Evolutionary conservation across 1,284 basidiomycete species (phyloP), one percentile per base, ranked within the genome.

Genomic region (Rhodotorula sp.): DNA sequence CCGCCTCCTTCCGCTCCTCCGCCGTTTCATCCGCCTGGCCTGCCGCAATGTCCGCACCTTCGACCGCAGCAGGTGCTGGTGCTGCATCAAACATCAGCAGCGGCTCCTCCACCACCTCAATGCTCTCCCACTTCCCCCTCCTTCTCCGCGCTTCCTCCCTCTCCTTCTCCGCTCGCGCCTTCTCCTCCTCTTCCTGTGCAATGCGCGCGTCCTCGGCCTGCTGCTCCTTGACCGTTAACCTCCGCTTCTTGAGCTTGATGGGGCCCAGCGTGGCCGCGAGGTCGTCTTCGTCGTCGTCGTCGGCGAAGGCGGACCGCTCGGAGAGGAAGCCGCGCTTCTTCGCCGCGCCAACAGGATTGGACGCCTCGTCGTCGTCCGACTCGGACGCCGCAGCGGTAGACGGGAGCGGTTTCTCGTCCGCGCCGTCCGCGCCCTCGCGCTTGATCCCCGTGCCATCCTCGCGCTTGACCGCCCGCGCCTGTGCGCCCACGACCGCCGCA

Each of bases 151-250:
- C 48, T 17, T 10, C 32, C 44, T n/a, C 50, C 50, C 37, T 27
- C 59, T 37, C 57, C 10, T 46, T 39, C 66, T n/a, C 48, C 21
- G 19, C 56, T 55, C 46, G 48, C 55, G 67, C 61, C 34, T 61
- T 44, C 41, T 51, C 7, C 39, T 63, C 58, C 29, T 72, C 67
- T 39, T 66, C 63, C 39, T 71, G 36, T 27, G 48, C 51, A 17
- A 22, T 12, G 17, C 39, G n/a, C 54, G n/a, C 34, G 56, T 66
- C 66, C 37, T 36, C 60, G 54, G 50, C 74, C 50, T 63, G 51
- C 32, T 72, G 73, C 51, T 74, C 74, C 51, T 67, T 74, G 54
- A 77, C 65, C 32, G 67, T 78, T 48, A 72, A 36, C n/a, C 71
- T 67, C 36, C 69, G 72, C 37, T 75, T 61, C 61, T 74, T 76